These are phyloP conservation scores for Bocquillonia castaneifolia DNA, from an alignment of 441 rosid genomes.

Conservation along the genomic window DNA sequence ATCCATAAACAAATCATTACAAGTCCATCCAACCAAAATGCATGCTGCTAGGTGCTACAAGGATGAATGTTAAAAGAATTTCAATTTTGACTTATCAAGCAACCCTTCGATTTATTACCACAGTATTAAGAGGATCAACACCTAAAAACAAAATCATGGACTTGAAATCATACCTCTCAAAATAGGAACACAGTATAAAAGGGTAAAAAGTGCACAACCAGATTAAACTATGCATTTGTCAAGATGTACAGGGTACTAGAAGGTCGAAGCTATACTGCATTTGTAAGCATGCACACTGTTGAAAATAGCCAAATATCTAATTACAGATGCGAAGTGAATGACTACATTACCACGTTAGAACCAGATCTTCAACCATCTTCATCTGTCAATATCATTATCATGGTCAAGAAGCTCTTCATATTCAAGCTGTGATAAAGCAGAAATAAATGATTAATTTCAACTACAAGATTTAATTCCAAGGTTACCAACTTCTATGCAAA, in stretches of 20 bases:
- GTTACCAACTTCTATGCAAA: conserved; percentile 8
- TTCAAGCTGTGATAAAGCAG: conserved; percentile 47
- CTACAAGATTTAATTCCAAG: neutral
- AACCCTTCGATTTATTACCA: no score
- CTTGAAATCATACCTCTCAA: conserved; percentile 6
- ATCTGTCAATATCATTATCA: conserved; percentile 27
- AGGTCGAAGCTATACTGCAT: conserved; percentile 4
- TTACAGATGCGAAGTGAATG: neutral
- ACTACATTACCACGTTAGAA: neutral
- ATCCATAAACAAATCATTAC: no score
- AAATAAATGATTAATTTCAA: neutral
- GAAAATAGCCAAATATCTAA: neutral
- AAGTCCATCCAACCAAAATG: no score
- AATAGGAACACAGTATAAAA: neutral
- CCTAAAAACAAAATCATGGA: neutral
- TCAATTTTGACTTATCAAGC: neutral
- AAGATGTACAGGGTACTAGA: conserved; percentile 22
- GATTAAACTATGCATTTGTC: conserved; percentile 27
- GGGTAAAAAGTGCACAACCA: conserved; percentile 7
- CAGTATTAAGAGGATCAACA: neutral
- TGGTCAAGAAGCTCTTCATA: conserved; percentile 29
- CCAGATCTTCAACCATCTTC: conserved; percentile 8
- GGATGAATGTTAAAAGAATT: neutral
- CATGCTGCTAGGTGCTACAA: neutral
- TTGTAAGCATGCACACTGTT: neutral